Evolutionary conservation across 192 early-diverging fungal genomes (phyloP), one percentile per base, ranked within the genome.

Genomic region (Entrophospora sp.): DNA sequence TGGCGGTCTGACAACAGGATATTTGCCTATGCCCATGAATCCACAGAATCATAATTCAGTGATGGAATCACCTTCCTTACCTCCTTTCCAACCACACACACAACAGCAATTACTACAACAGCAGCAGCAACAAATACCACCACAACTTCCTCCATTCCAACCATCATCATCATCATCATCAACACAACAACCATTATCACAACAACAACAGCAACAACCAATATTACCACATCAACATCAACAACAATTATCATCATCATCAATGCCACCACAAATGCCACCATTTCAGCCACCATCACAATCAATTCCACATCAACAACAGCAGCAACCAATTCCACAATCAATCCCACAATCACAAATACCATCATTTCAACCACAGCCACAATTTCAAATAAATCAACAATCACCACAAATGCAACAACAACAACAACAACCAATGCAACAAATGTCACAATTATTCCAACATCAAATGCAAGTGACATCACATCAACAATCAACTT

Each of bases 291-390:
- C 24, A 30, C 53, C 7, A 3, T 28, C 24, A 3, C 53, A 25
- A 30, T 27, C 13, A 56, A 13, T 27, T 27, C 53, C 13, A 56
- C 53, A 56, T 27, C 53, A 56, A 56, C 53, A 56, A 56, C 53
- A 56, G 28, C 53, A 56, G 28, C 53, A 56, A 56, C 53, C 13
- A 56, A 13, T 4, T 13, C 53, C 4, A 34, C 53, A 8, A 18
- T 27, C 4, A 30, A 13, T 4, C 8, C 53, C 13, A 30, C 53
- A 7, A 56, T 12, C 13, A 34, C 53, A 56, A 18, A 13, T 27
- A 34, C 53, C 4, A 30, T 27, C 13, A 30, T 24, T 10, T 27
- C 53, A 56, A 34, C 48, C 7, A 25, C 48, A 51, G 20, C 48
- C 5, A 51, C 48, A 51, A n/a, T n/a, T n/a, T n/a, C n/a, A n/a